Evolutionary conservation across 2,329 filamentous ascomycete genomes (phyloP).

Genomic region (Grosmannia penicillata): DNA sequence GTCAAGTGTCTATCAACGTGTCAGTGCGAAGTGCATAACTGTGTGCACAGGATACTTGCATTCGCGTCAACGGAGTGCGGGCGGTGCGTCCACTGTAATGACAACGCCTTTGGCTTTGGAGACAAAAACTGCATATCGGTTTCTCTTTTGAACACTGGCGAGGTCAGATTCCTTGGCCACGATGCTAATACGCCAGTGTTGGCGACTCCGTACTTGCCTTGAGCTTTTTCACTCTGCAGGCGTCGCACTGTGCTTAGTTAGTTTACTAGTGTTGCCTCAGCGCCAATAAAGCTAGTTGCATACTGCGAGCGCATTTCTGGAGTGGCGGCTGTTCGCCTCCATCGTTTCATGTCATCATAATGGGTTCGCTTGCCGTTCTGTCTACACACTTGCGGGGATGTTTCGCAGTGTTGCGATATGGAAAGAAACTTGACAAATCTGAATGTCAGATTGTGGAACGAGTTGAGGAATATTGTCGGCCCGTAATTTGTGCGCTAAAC

Average conservation of each 20-base stretch:
- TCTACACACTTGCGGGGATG: too few species aligned
- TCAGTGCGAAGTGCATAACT: too few species aligned
- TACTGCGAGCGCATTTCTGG: not conserved
- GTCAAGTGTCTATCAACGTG: not conserved
- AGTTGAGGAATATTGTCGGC: too few species aligned
- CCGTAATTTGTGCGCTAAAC: too few species aligned
- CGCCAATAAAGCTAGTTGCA: not conserved
- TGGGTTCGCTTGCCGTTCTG: too few species aligned
- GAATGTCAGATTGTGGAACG: too few species aligned
- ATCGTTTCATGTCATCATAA: not conserved
- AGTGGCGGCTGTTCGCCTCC: not conserved
- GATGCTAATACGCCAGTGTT: not conserved
- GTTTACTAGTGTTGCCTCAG: not conserved
- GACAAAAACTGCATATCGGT: conserved; percentile 1
- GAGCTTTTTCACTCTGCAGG: conserved; percentile 2
- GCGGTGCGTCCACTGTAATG: conserved; percentile 1
- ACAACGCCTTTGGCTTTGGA: not conserved
- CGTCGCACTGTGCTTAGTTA: conserved; percentile 1
- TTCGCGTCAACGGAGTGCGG: conserved; percentile 1
- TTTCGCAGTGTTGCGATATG: too few species aligned
- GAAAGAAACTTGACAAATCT: too few species aligned
- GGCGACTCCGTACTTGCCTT: not conserved
- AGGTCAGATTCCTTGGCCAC: not conserved
- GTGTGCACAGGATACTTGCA: conserved; percentile 1
- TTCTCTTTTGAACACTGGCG: conserved; percentile 4